Base-by-base conservation (phyloP, 495 filamentous ascomycete genomes). In the Oleoguttula mirabilis region DNA sequence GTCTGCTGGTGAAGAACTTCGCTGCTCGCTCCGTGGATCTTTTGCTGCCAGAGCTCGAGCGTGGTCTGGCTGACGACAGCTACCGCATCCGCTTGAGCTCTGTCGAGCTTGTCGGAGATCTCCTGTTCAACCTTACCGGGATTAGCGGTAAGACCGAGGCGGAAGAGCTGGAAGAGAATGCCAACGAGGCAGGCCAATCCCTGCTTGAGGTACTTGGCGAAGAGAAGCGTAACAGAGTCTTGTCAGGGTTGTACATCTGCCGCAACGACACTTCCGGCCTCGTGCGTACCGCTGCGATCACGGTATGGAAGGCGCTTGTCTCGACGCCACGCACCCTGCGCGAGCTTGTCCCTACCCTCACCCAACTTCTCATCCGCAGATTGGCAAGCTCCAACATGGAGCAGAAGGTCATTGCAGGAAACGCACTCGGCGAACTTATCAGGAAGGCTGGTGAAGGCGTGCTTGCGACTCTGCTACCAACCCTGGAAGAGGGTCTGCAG, bases 31-130 rank as follows among this genome's bases (percentile, higher is more conserved):
- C 90, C 36, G 92, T 98, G 34, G 90, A 98, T 52, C 69, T 98
- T 3, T 72, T 98, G 21, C 69, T 98, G 27, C 90, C 90, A 3
- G 90, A 98, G 60, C 73, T 98, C 42, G 88, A 98, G 60, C 80
- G 90, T 49, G 90, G 90, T 52, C 71, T 98, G 50, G 90, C 87
- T 17, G 88, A 98, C 54, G 84, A 93, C 58, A 98, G 74, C 60
- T 86, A 95, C 63, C 85, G 90, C 55, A 98, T 98, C 52, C 78
- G 90, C 62, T 77, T 98, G 51, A 94, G 87, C 62, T 98, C 90
- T 39, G 90, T 98, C 22, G 90, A 98, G 66, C 67, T 98, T 39
- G 92, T 98, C 48, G 90, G 90, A 32, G 92, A 98, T 59, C 70
- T 98, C 21, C 73, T 98, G 32, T 98, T 96, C 75, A 98, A 94